A percentile compares a stretch with the other conserved stretches of the same genome.
These are phyloP conservation scores for Talaromyces islandicus DNA, from an alignment of 2,329 filamentous ascomycete genomes.

Conservation along the genomic window DNA sequence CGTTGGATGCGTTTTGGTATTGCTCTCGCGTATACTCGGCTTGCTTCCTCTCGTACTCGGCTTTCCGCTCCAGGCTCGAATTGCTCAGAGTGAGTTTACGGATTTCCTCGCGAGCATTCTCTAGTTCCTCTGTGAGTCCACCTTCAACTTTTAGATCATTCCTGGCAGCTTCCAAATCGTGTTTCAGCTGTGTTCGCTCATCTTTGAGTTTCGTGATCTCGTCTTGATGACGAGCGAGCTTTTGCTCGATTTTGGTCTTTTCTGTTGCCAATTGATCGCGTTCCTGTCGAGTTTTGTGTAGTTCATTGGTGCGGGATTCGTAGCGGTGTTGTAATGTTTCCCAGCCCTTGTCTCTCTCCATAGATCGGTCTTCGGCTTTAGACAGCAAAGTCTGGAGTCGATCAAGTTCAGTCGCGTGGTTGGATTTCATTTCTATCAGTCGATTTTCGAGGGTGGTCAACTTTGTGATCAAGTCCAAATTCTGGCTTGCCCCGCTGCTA, in stretches of 20 bases:
- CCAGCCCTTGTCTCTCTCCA: conserved; percentile 28
- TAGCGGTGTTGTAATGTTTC: conserved; percentile 39
- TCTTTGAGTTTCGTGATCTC: conserved; percentile 37
- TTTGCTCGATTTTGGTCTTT: conserved; percentile 23
- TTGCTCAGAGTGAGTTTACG: conserved; percentile 31
- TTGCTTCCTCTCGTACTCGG: conserved; percentile 37
- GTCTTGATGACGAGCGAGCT: conserved; percentile 28
- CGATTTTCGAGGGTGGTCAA: conserved; percentile 23
- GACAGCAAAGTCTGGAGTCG: conserved; percentile 23
- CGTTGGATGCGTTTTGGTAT: conserved; percentile 42
- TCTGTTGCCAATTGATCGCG: conserved; percentile 26
- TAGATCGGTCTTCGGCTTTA: conserved; percentile 21
- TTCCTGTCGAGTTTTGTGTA: conserved; percentile 32
- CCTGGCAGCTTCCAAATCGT: conserved; percentile 35
- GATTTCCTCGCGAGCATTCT: conserved; percentile 35
- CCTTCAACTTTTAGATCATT: conserved; percentile 33
- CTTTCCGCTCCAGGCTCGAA: conserved; percentile 28
- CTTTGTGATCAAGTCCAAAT: conserved; percentile 18
- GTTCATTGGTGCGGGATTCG: conserved; percentile 33
- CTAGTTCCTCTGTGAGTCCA: conserved; percentile 36
- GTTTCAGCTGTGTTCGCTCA: conserved; percentile 30
- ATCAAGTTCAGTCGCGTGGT: conserved; percentile 25
- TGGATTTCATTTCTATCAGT: conserved; percentile 25
- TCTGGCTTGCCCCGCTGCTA: conserved; percentile 25
- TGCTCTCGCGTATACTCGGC: conserved; percentile 42